A percentile compares a stretch with the other conserved stretches of the same genome.
phyloP scores from a whole-genome alignment of 345 rosid species.

The Iberis pinnata region DNA sequence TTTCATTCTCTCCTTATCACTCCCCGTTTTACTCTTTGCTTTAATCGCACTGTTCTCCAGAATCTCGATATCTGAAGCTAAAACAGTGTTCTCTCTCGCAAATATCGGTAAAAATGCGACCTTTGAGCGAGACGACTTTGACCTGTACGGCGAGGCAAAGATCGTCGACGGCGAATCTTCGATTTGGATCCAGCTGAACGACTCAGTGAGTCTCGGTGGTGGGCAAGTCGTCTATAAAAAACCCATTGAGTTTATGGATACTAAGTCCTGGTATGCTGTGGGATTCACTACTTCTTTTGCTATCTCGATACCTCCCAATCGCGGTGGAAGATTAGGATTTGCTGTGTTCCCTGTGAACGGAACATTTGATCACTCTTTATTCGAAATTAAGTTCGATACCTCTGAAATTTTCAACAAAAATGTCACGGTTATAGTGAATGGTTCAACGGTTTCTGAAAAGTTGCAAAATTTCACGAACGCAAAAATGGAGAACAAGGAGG shows the following conservation, averaged over 20 bases:
- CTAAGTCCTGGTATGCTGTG: conserved; percentile 34
- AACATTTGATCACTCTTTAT: conserved; percentile 25
- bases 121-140: conserved; percentile 44
- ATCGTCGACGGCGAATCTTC: conserved; percentile 40
- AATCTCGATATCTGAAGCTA: conserved; percentile 36
- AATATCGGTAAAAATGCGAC: conserved; percentile 40
- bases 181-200: conserved; percentile 52
- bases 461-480: conserved; percentile 36
- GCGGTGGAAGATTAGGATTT: conserved; percentile 62
- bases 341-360: conserved; percentile 46
- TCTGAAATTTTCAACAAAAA: conserved; percentile 29
- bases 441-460: conserved; percentile 37
- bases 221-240: conserved; percentile 60
- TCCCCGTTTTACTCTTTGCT: conserved; percentile 28
- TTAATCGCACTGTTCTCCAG: conserved; percentile 32
- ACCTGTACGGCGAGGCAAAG: conserved; percentile 59
- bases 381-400: conserved; percentile 45
- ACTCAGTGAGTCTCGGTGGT: conserved; percentile 35
- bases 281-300: conserved; percentile 64
- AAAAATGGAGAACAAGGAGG: conserved; percentile 36
- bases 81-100: conserved; percentile 43
- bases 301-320: conserved; percentile 41
- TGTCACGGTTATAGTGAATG: conserved; percentile 46
- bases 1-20: conserved; percentile 26
- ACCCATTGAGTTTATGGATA: conserved; percentile 53